Evolutionary conservation across 2,329 filamentous ascomycete species (phyloP).

Genomic region (Aspergillus texensis): DNA sequence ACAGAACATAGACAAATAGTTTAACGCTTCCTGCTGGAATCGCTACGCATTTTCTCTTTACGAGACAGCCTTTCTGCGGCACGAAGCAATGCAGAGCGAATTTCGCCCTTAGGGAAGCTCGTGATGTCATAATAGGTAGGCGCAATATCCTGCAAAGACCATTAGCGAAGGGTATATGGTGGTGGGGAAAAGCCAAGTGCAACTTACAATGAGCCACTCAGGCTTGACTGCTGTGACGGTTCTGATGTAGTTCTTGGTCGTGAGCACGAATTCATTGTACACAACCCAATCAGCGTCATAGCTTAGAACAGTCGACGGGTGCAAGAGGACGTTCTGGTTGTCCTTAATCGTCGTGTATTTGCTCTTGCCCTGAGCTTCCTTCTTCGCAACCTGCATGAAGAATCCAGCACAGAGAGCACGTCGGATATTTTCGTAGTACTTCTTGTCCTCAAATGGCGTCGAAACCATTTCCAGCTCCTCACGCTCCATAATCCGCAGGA

Average conservation of each 20-base stretch:
- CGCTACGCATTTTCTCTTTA: slow-evolving; percentile 54
- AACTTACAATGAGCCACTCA: slow-evolving; percentile 86
- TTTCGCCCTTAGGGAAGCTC: slow-evolving; percentile 80
- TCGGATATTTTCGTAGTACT: slow-evolving; percentile 97
- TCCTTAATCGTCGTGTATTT: slow-evolving; percentile 96
- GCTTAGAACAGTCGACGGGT: slow-evolving; percentile 86
- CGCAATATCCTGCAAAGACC: slow-evolving; percentile 73
- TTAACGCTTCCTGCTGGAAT: slow-evolving; percentile 37
- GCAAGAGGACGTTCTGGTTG: slow-evolving; percentile 87
- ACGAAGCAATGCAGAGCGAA: slow-evolving; percentile 67
- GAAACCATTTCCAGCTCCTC: slow-evolving; percentile 82
- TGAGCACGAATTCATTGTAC: slow-evolving; percentile 98
- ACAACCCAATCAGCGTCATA: slow-evolving; percentile 95
- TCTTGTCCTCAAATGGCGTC: slow-evolving; percentile 90
- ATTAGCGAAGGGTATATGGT: slow-evolving; percentile 31
- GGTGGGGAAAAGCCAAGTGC: background rate
- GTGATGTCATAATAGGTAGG: slow-evolving; percentile 88
- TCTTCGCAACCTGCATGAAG: slow-evolving; percentile 99
- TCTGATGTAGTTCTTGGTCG: slow-evolving; percentile 96
- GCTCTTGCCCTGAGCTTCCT: slow-evolving; percentile 77
- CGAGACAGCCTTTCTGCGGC: slow-evolving; percentile 58
- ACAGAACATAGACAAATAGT: slow-evolving; percentile 18
- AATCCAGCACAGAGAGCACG: slow-evolving; percentile 90
- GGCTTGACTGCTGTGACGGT: slow-evolving; percentile 89
- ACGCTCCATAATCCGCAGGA: slow-evolving; percentile 96